Percentiles rank a stretch among this genome's conserved stretches.
Conservation (phyloP, 768 basidiomycete genomes). For the Xanthoconium stramineum region DNA sequence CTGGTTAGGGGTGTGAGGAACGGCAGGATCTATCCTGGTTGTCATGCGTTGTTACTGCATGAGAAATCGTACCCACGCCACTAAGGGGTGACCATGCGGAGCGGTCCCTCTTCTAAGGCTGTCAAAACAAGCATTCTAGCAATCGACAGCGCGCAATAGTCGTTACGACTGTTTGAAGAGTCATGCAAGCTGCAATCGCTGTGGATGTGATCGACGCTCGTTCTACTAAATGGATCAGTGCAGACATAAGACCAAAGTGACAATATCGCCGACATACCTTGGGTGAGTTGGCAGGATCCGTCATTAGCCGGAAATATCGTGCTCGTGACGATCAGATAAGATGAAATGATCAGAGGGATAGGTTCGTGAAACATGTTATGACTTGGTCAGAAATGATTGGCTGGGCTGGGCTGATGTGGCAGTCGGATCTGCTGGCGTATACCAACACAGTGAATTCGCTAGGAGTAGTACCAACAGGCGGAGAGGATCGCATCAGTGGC, state of each 20-base stretch:
- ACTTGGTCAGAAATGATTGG: conserved; percentile 48
- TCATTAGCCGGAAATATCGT: conserved; percentile 55
- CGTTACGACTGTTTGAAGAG: conserved; percentile 35
- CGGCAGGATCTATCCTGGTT: too few species aligned
- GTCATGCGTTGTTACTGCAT: too few species aligned
- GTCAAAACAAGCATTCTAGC: conserved; percentile 43
- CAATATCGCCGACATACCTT: conserved; percentile 24
- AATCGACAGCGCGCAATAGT: conserved; percentile 35
- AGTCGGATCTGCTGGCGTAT: too few species aligned
- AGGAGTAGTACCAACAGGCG: conserved; percentile 50
- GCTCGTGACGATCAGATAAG: conserved; percentile 30
- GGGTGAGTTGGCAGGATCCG: conserved; percentile 60
- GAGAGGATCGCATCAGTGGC: conserved; percentile 17
- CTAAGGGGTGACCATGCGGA: conserved; percentile 1
- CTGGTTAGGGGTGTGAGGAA: too few species aligned
- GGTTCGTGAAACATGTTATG: conserved; percentile 37
- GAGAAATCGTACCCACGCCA: too few species aligned
- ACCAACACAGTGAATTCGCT: conserved; percentile 26
- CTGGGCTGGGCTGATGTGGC: too few species aligned
- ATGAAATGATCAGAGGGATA: background rate
- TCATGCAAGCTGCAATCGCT: conserved; percentile 35
- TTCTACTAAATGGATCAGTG: conserved; percentile 25
- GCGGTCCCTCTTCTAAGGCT: conserved; percentile 41
- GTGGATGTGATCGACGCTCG: conserved; percentile 41
- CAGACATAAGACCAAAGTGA: background rate